Conservation (phyloP, 805 yeast species). For the Cyberlindnera euphorbiiphila region DNA sequence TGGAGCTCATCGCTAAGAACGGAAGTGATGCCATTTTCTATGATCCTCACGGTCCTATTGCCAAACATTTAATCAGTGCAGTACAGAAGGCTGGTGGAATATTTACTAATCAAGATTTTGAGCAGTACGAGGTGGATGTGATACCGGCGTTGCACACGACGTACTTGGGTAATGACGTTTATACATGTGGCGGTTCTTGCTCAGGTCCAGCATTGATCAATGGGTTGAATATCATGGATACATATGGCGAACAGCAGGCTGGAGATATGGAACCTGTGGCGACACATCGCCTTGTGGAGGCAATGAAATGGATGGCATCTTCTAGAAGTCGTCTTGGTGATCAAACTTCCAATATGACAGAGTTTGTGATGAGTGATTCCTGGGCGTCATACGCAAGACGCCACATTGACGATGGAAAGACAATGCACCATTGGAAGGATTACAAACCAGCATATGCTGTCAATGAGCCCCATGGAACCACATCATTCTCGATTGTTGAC, state of each 20-base stretch:
- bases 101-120: constrained; percentile 61
- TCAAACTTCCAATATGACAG: constrained; percentile 37
- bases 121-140: constrained; percentile 47
- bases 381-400: constrained; percentile 54
- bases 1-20: constrained; percentile 63
- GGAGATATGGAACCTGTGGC: constrained; percentile 46
- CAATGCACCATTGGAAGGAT: constrained; percentile 61
- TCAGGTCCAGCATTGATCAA: constrained; percentile 80
- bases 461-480: constrained; percentile 84
- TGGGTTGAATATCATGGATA: constrained; percentile 64
- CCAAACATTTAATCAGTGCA: constrained; percentile 47
- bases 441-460: constrained; percentile 78
- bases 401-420: constrained; percentile 52
- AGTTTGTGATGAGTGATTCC: constrained; percentile 33
- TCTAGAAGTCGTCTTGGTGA: constrained; percentile 88
- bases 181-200: constrained; percentile 67
- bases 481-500: constrained; percentile 83
- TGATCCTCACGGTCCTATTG: constrained; percentile 78
- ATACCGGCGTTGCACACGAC: constrained; percentile 39
- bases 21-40: constrained; percentile 79
- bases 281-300: constrained; percentile 70
- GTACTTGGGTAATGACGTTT: constrained; percentile 42
- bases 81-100: constrained; percentile 63
- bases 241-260: constrained; percentile 37
- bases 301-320: constrained; percentile 92